Conservation (phyloP, 805 yeast genomes). For the Candida ipomoeae region DNA sequence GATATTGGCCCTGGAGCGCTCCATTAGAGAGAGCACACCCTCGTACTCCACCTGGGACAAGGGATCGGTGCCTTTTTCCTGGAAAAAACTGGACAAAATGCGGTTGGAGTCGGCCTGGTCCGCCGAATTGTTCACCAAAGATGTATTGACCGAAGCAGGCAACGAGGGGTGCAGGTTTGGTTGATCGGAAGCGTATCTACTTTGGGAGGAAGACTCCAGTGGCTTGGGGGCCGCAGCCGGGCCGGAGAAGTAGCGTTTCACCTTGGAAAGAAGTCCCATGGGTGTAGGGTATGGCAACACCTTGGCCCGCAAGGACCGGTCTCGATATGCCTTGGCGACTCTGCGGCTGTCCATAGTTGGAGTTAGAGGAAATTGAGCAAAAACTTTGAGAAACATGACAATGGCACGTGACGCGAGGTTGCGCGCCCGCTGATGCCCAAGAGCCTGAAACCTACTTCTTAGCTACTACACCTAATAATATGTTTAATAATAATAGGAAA, state of each 20-base stretch:
- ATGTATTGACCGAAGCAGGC: conserved; percentile 7
- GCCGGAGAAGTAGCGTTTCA: conserved; percentile 24
- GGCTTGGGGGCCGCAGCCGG: conserved; percentile 1
- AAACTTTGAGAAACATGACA: conserved; percentile 4
- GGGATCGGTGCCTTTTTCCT: conserved; percentile 70
- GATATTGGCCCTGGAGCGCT: conserved; percentile 18
- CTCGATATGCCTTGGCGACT: conserved; percentile 27
- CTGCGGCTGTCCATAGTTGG: conserved; percentile 33
- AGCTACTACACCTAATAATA: no score
- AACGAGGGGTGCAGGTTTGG: conserved; percentile 1
- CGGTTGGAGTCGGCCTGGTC: conserved; percentile 40
- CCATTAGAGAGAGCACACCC: conserved; percentile 66
- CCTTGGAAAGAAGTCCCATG: conserved; percentile 25
- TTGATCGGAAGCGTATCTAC: neutral
- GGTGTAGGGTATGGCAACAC: conserved; percentile 22
- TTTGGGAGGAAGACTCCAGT: neutral
- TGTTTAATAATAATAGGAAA: no score
- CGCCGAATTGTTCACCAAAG: conserved; percentile 5
- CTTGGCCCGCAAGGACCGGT: conserved; percentile 18
- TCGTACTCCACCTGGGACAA: conserved; percentile 71
- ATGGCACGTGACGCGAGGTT: conserved; percentile 3
- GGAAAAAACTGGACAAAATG: conserved; percentile 63
- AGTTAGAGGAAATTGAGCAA: conserved; percentile 1
- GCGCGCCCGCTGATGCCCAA: neutral
- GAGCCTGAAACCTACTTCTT: neutral